phyloP scores from a whole-genome alignment of 768 basidiomycete species.

The Leccinum subgranulosum region DNA sequence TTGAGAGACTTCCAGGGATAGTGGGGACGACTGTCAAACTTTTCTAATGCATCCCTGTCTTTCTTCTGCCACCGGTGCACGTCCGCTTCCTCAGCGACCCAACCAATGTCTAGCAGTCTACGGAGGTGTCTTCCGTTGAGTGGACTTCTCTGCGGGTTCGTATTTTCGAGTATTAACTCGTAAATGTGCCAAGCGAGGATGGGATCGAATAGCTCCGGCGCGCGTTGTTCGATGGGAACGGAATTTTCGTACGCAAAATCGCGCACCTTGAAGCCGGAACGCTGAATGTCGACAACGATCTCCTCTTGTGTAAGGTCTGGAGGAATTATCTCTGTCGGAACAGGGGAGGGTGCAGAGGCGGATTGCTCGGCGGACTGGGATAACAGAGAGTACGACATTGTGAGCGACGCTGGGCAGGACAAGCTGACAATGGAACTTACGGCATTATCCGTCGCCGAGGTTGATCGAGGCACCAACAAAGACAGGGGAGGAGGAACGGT shows the following conservation, averaged over 20 bases:
- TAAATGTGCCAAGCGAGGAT: slow-evolving; percentile 31
- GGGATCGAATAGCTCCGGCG: slow-evolving; percentile 31
- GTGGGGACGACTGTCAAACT: slow-evolving; percentile 20
- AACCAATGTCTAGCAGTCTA: slow-evolving; percentile 28
- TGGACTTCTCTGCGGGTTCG: slow-evolving; percentile 13
- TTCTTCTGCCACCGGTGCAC: slow-evolving; percentile 22
- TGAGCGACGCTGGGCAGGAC: slow-evolving; percentile 4
- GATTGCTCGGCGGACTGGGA: slow-evolving; percentile 12
- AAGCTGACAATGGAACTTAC: slow-evolving; percentile 12
- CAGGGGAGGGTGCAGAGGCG: slow-evolving; percentile 29
- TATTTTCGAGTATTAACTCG: slow-evolving; percentile 23
- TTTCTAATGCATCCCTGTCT: slow-evolving; percentile 26
- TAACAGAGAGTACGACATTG: neutral
- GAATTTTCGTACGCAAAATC: slow-evolving; percentile 28
- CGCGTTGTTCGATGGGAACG: slow-evolving; percentile 12
- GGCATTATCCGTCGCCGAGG: slow-evolving; percentile 19
- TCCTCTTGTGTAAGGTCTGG: slow-evolving; percentile 32
- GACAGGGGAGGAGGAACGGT: slow-evolving; percentile 10
- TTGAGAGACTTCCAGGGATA: slow-evolving; percentile 29
- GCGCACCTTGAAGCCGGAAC: slow-evolving; percentile 29
- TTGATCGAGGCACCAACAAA: slow-evolving; percentile 2
- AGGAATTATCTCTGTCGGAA: slow-evolving; percentile 33
- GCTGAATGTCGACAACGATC: slow-evolving; percentile 31
- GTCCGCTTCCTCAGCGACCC: slow-evolving; percentile 24
- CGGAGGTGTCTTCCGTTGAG: slow-evolving; percentile 27